Evolutionary conservation across 2,329 filamentous ascomycete genomes (phyloP), one percentile per base, ranked within the genome.

Genomic region (Fusarium sp.): DNA sequence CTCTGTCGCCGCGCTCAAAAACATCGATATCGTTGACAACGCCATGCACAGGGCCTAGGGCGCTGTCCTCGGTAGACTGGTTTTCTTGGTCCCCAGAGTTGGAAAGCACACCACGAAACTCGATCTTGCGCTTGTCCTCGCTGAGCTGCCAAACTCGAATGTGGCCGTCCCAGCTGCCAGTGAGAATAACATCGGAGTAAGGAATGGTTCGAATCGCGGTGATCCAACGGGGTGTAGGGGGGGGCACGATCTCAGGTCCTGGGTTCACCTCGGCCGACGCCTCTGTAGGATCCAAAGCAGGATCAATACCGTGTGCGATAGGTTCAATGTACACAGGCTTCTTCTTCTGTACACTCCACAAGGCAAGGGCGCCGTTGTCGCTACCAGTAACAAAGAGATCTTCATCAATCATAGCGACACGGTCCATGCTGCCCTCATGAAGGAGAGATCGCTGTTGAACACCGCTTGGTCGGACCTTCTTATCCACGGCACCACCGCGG

Each of bases 311-410:
- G 78, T 99, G 96, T 6, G 95, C 94, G 28, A 92, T 83, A 3
- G 90, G 86, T 43, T 96, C 81, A 4, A 92, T 91, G 78, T 90
- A 91, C 11, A 99, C 83, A 1, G 96, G 91, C 79, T 98, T 98
- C 86, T 99, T 99, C 83, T 97, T 97, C 76, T 94, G 87, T 21
- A 94, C 85, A 62, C 89, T 93, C 95, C 95, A 98, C 14, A 98
- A 86, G 1, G 89, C 90, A 50, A 99, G 83, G 7, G 90, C 87
- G 52, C 96, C 96, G 71, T 96, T 97, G 80, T 99, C 95, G 59
- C 92, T 92, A 21, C 95, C 96, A 0, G 96, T 99, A 63, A 99
- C 89, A 75, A 98, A 99, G 21, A 89, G 91, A 75, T 90, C 90
- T 74, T 91, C 94, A 79, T 91, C 96, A 74, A 99, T 87, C 83